Conservation (phyloP, 345 rosid species). For the Dipteronia dyeriana region DNA sequence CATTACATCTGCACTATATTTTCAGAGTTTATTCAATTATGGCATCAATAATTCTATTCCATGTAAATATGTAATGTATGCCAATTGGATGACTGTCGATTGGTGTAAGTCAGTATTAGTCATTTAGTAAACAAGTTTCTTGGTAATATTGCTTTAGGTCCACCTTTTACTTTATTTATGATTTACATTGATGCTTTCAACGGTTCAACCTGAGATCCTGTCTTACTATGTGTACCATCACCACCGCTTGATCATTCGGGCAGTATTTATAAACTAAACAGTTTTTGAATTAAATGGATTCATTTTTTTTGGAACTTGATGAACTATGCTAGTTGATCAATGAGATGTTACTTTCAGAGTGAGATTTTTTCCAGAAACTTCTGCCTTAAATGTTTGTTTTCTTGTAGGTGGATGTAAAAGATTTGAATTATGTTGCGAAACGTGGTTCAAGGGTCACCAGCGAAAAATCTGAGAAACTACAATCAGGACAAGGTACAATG, state of each 20-base stretch:
- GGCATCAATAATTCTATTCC: not conserved
- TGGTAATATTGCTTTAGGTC: not conserved
- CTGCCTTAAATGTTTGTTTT: slow-evolving; percentile 4
- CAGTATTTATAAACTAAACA: not conserved
- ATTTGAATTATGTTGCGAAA: slow-evolving; percentile 49
- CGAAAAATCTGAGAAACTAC: slow-evolving; percentile 22
- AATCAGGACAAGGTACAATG: slow-evolving; percentile 39
- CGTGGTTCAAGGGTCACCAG: slow-evolving; percentile 21
- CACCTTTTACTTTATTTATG: not conserved
- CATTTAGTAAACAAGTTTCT: not conserved
- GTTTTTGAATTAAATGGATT: not conserved
- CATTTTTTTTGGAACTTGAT: not conserved
- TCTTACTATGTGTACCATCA: not conserved
- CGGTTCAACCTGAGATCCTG: not conserved
- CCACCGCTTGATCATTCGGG: not conserved
- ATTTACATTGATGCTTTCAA: not conserved
- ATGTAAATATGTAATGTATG: too few species aligned
- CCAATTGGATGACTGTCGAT: not conserved
- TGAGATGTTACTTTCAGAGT: not conserved
- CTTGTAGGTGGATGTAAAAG: slow-evolving; percentile 59
- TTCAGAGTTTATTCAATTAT: not conserved
- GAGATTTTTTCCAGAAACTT: not conserved
- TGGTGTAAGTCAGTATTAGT: not conserved
- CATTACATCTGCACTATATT: not conserved
- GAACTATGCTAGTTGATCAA: not conserved